Conservation (phyloP, 352 stramenopile species). For the Pythium dissimile region DNA sequence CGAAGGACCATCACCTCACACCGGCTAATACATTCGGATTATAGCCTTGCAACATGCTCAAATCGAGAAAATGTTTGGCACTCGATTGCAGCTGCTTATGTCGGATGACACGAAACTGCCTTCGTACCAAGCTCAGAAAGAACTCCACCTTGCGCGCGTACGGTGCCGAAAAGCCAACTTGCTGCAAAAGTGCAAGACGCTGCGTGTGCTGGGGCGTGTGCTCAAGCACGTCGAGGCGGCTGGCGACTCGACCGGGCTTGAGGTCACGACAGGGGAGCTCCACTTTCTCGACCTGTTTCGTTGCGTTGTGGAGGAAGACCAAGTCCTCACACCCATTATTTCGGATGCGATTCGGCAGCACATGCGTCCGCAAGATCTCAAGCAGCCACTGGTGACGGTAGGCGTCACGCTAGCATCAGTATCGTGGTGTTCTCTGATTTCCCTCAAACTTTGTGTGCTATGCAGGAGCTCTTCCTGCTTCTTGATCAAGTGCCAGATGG, state of each 20-base stretch:
- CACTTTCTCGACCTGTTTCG: conserved; percentile 67
- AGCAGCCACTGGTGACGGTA: conserved; percentile 45
- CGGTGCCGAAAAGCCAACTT: conserved; percentile 55
- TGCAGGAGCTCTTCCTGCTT: neutral
- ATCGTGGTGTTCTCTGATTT: neutral
- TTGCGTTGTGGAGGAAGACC: conserved; percentile 63
- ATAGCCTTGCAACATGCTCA: conserved; percentile 58
- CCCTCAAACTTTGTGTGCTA: neutral
- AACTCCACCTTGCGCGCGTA: conserved; percentile 52
- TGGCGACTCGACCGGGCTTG: conserved; percentile 36
- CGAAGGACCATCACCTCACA: neutral
- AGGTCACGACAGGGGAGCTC: conserved; percentile 51
- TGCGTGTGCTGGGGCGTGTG: conserved; percentile 43
- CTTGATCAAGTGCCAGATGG: neutral
- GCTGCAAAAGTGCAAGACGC: conserved; percentile 56
- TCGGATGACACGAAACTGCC: conserved; percentile 49
- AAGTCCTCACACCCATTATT: conserved; percentile 62
- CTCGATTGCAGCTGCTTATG: conserved; percentile 45
- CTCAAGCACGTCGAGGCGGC: conserved; percentile 45
- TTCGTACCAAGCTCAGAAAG: conserved; percentile 50
- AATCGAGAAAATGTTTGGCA: conserved; percentile 61
- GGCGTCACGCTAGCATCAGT: neutral
- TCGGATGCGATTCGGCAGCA: conserved; percentile 43
- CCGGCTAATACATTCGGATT: neutral
- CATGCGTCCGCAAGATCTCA: conserved; percentile 35